Conservation (phyloP, 2,329 filamentous ascomycete species). For the Cordyceps militaris region DNA sequence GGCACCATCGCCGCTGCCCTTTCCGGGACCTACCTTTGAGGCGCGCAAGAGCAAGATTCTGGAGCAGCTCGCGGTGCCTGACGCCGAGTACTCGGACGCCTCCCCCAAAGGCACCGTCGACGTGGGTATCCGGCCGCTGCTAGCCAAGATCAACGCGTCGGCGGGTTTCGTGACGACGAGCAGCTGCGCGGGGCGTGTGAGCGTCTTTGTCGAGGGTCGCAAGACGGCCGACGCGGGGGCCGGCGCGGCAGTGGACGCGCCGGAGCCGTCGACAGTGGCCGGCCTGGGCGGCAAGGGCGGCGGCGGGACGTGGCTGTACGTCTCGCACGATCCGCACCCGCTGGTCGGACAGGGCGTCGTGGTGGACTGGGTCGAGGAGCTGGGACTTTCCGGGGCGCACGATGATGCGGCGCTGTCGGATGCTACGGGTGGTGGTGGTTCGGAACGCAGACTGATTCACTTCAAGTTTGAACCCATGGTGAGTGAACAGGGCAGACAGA, state of each 20-base stretch:
- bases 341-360: slow-evolving; percentile 20
- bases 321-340: slow-evolving; percentile 69
- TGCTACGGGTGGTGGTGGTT: slow-evolving; percentile 18
- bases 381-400: slow-evolving; percentile 20
- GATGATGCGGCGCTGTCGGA: slow-evolving; percentile 15
- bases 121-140: slow-evolving; percentile 66
- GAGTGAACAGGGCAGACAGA: slow-evolving; percentile 35
- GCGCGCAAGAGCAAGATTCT: slow-evolving; percentile 68
- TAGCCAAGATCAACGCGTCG: slow-evolving; percentile 67
- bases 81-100: slow-evolving; percentile 67
- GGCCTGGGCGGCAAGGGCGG: slow-evolving; percentile 78
- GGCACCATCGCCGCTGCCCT: slow-evolving; percentile 18
- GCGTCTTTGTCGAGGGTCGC: slow-evolving; percentile 77
- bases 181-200: slow-evolving; percentile 82
- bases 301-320: slow-evolving; percentile 77
- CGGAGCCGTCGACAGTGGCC: slow-evolving; percentile 35
- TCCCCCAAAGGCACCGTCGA: slow-evolving; percentile 89
- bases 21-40: slow-evolving; percentile 38
- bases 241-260: background rate
- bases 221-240: slow-evolving; percentile 28
- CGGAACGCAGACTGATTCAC: slow-evolving; percentile 53
- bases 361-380: slow-evolving; percentile 25
- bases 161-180: slow-evolving; percentile 83
- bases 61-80: slow-evolving; percentile 58
- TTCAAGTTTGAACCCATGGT: slow-evolving; percentile 97